These are phyloP conservation scores for Calvatia gigantea DNA, from an alignment of 768 basidiomycete species.

Conservation along the genomic window DNA sequence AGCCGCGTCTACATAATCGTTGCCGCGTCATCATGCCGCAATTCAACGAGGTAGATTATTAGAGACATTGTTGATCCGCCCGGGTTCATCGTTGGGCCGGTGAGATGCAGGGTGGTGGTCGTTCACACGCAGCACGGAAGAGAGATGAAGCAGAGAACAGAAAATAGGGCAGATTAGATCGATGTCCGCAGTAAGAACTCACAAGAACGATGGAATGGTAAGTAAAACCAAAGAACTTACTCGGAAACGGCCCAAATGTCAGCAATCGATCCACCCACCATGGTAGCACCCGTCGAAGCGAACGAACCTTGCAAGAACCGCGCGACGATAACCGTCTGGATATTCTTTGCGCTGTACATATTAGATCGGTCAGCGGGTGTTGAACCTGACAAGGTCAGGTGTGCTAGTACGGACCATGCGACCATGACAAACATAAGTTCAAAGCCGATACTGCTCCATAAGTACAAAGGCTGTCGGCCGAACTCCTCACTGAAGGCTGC, in stretches of 20 bases:
- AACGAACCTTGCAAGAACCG: constrained; percentile 66
- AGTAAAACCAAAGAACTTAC: constrained; percentile 32
- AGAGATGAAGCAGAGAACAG: too few relatives aligned
- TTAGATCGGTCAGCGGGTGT: constrained; percentile 6
- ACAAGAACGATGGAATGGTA: too few relatives aligned
- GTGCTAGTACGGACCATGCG: constrained; percentile 33
- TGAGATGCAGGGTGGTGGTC: too few relatives aligned
- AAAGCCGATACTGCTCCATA: constrained; percentile 45
- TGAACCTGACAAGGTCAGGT: not conserved
- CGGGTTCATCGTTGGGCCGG: too few relatives aligned
- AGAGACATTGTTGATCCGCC: not conserved
- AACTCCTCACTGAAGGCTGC: constrained; percentile 71
- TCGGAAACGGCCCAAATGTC: constrained; percentile 66
- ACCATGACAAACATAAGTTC: constrained; percentile 47
- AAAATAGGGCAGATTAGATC: too few relatives aligned
- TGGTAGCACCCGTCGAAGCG: constrained; percentile 66
- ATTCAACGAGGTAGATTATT: not conserved
- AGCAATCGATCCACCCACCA: constrained; percentile 73
- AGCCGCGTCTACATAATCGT: constrained; percentile 49
- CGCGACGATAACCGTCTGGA: constrained; percentile 62
- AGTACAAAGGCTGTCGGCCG: constrained; percentile 56
- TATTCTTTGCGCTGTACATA: constrained; percentile 36
- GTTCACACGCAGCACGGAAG: too few relatives aligned
- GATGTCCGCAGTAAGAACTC: too few relatives aligned
- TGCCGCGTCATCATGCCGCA: not conserved